Conservation (phyloP, 1,284 basidiomycete species). For the Mycena sp. region DNA sequence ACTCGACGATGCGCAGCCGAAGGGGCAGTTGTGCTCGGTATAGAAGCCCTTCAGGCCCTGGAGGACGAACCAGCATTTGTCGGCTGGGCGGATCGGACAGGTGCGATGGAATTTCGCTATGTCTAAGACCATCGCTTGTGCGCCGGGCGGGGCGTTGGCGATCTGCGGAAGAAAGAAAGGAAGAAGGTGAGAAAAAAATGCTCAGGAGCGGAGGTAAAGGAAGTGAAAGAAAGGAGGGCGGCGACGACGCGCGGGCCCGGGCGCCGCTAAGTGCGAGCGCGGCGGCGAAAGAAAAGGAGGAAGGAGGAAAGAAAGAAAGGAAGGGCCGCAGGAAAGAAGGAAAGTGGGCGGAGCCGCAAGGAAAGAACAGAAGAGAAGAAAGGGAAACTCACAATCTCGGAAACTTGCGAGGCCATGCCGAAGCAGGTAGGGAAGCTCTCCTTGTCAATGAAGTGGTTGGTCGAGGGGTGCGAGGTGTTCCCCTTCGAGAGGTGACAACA, state of each 20-base stretch:
- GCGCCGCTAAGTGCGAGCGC: too few relatives aligned
- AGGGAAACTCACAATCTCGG: slow-evolving; percentile 42
- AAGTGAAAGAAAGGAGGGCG: too few relatives aligned
- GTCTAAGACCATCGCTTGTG: too few relatives aligned
- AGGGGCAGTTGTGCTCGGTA: slow-evolving; percentile 39
- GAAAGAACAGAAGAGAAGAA: neutral
- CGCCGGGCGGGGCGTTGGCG: too few relatives aligned
- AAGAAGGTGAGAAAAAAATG: too few relatives aligned
- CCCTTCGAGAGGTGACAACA: slow-evolving; percentile 37
- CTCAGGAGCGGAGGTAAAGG: too few relatives aligned
- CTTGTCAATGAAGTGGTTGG: slow-evolving; percentile 42
- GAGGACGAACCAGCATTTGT: neutral
- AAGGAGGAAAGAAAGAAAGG: too few relatives aligned
- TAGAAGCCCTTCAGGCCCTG: slow-evolving; percentile 33
- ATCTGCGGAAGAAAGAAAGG: slow-evolving; percentile 6
- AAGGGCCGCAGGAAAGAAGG: neutral
- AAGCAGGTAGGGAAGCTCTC: slow-evolving; percentile 43
- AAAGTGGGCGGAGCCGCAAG: neutral
- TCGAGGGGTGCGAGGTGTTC: slow-evolving; percentile 21
- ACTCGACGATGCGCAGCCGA: slow-evolving; percentile 37
- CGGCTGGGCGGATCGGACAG: neutral
- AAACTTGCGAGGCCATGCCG: slow-evolving; percentile 37
- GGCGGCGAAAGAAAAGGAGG: too few relatives aligned
- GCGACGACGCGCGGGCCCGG: too few relatives aligned
- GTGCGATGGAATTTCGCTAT: neutral